Base-by-base conservation (phyloP, 768 basidiomycete species). In the Mycena kentingensis region DNA sequence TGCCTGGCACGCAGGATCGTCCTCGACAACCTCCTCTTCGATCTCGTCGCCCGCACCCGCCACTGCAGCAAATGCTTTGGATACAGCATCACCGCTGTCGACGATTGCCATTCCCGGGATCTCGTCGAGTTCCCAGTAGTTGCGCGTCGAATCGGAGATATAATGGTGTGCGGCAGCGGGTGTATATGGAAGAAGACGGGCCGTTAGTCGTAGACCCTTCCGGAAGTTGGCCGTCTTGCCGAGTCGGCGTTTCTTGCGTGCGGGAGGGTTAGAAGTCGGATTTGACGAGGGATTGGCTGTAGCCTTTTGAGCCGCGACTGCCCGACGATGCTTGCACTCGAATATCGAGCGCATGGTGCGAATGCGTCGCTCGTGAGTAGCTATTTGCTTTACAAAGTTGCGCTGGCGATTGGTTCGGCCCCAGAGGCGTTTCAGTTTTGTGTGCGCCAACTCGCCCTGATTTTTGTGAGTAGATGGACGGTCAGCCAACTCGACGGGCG, bases 391-490 rank as follows among this genome's bases (percentile, higher is more conserved):
- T 0, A 49, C 55, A 18, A 54, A 50, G 0, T 56, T 35, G 28
- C 61, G 67, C 43, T 73, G 71, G 41, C n/a, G n/a, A 53, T 69
- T 73, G 0, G 67, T 70, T 0, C 62, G 48, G n/a, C 1, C 54
- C 21, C 51, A 55, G 11, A 51, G 51, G 0, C 31, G 44, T 24
- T 55, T 55, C 2, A 69, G 63, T 0, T 49, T 52, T 0, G 57
- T 55, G 38, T 77, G 76, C 50, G 76, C 67, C 0, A 67, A 61
- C 45, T 77, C 72, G 0, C 70, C 69, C 73, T 74, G 41, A 6
- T 27, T 19, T 15, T n/a, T n/a, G n/a, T n/a, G n/a, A 13, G 21
- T 39, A 16, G 15, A 15, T 12, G 2, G 16, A 19, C 18, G 2
- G 29, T 16, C 10, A 12, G 3, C 2, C 16, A 10, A 32, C 15